Percentiles rank a stretch among this genome's conserved stretches.
phyloP scores from a whole-genome alignment of 1,139 yeast genomes.

The Yamadazyma oceani region DNA sequence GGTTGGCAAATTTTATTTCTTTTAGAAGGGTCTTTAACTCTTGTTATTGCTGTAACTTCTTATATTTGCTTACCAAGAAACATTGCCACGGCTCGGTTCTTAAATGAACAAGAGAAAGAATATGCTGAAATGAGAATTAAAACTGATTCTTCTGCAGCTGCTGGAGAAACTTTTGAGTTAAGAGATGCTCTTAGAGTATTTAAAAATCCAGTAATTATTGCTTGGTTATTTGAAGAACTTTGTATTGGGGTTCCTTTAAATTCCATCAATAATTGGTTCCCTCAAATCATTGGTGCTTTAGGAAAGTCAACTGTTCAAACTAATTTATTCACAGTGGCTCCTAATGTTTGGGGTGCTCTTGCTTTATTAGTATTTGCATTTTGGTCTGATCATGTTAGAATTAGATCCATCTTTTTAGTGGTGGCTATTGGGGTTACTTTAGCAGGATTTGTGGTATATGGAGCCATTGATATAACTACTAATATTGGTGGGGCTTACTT shows the following conservation, averaged over 20 bases:
- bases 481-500: conserved; percentile 43
- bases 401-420: conserved; percentile 37
- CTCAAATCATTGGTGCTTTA: conserved; percentile 28
- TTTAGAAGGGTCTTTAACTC: conserved; percentile 60
- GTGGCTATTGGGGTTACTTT: conserved; percentile 37
- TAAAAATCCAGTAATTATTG: conserved; percentile 26
- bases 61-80: conserved; percentile 30
- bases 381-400: conserved; percentile 23
- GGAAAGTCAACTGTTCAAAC: conserved; percentile 31
- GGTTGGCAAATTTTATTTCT: conserved; percentile 71
- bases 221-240: conserved; percentile 39
- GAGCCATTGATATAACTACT: conserved; percentile 38
- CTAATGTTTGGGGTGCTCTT: conserved; percentile 32
- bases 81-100: conserved; percentile 26
- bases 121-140: conserved; percentile 26
- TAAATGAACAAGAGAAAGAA: conserved; percentile 25
- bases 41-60: conserved; percentile 51
- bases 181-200: conserved; percentile 29
- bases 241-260: conserved; percentile 49
- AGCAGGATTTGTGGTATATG: conserved; percentile 46
- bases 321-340: conserved; percentile 31
- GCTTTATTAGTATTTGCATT: conserved; percentile 24
- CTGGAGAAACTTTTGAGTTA: conserved; percentile 21
- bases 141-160: conserved; percentile 28
- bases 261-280: conserved; percentile 50